Conservation (phyloP, 805 yeast species). For the Starmerella vitae region DNA sequence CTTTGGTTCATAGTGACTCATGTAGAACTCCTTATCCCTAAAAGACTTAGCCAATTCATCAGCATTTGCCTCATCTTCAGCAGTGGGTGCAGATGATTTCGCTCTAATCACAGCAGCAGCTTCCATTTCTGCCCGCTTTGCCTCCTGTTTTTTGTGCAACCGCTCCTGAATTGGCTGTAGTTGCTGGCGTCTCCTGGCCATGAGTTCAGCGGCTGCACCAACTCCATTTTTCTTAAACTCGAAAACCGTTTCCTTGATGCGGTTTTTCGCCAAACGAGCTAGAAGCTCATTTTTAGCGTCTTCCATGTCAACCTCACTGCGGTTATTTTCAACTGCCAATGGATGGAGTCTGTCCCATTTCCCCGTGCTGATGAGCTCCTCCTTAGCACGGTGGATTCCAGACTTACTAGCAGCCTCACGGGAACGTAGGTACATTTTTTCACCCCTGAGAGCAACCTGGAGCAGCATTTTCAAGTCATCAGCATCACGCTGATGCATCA, state of each 20-base stretch:
- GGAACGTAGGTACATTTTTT: conserved; percentile 71
- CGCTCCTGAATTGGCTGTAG: conserved; percentile 76
- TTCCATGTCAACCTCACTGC: conserved; percentile 54
- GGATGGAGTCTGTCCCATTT: conserved; percentile 85
- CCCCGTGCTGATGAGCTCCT: conserved; percentile 34
- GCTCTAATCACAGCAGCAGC: conserved; percentile 16
- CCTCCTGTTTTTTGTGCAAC: conserved; percentile 47
- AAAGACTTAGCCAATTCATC: conserved; percentile 37
- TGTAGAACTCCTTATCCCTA: conserved; percentile 66
- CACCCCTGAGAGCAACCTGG: conserved; percentile 75
- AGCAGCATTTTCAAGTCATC: conserved; percentile 47
- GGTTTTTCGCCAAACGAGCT: conserved; percentile 54
- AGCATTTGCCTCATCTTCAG: conserved; percentile 29
- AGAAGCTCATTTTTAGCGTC: conserved; percentile 66
- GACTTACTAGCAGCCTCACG: conserved; percentile 76
- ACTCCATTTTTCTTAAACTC: conserved; percentile 51
- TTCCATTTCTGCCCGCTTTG: conserved; percentile 53
- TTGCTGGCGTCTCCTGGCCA: conserved; percentile 76
- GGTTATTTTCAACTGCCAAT: conserved; percentile 33
- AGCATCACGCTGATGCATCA: conserved; percentile 45
- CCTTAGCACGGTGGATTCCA: conserved; percentile 75
- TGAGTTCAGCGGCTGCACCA: conserved; percentile 56
- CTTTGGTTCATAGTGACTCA: conserved; percentile 82
- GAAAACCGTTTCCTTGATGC: conserved; percentile 79
- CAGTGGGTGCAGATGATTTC: conserved; percentile 20